phyloP scores from a whole-genome alignment of 768 basidiomycete genomes.

The Kwoniella heveanensis region DNA sequence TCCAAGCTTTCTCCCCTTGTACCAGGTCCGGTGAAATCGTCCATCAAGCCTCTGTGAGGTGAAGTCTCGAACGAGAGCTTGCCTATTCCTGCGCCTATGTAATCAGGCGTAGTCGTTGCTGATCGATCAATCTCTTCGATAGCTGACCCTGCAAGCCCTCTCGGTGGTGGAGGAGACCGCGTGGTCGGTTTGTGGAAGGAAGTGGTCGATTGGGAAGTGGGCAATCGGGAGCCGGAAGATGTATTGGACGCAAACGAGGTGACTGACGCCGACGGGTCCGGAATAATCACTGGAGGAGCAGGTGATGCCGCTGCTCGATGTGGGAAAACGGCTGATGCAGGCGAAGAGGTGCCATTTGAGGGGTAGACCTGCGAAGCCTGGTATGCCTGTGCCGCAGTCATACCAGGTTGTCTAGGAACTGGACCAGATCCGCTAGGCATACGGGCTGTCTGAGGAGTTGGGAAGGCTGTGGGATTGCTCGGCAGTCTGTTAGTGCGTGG shows the following conservation, averaged over 20 bases:
- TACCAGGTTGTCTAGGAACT: slow-evolving; percentile 4
- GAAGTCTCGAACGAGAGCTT: slow-evolving; percentile 26
- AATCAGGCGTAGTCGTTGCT: slow-evolving; percentile 10
- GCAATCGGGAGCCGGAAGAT: slow-evolving; percentile 10
- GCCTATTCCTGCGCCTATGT: slow-evolving; percentile 19
- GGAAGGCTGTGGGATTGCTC: slow-evolving; percentile 9
- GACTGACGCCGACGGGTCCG: slow-evolving; percentile 16
- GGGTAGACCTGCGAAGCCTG: slow-evolving; percentile 27
- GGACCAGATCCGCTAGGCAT: slow-evolving; percentile 15
- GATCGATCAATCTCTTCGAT: slow-evolving; percentile 15
- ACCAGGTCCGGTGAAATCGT: slow-evolving; percentile 4
- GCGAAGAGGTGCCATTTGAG: slow-evolving; percentile 26
- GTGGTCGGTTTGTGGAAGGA: slow-evolving; percentile 18
- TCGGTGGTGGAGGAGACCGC: slow-evolving; percentile 9
- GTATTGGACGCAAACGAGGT: slow-evolving; percentile 14
- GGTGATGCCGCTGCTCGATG: slow-evolving; percentile 27
- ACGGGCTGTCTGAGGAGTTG: slow-evolving; percentile 4
- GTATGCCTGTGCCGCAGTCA: slow-evolving; percentile 35
- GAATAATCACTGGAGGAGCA: slow-evolving; percentile 18
- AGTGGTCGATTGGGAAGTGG: slow-evolving; percentile 11
- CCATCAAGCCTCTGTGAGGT: slow-evolving; percentile 16
- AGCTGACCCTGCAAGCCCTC: neutral
- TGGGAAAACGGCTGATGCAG: slow-evolving; percentile 37
- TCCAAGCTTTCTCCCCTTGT: neutral
- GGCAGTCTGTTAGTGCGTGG: slow-evolving; percentile 27